These are phyloP conservation scores for Sporobolomyces pararoseus DNA, from an alignment of 768 basidiomycete genomes.

Conservation along the genomic window DNA sequence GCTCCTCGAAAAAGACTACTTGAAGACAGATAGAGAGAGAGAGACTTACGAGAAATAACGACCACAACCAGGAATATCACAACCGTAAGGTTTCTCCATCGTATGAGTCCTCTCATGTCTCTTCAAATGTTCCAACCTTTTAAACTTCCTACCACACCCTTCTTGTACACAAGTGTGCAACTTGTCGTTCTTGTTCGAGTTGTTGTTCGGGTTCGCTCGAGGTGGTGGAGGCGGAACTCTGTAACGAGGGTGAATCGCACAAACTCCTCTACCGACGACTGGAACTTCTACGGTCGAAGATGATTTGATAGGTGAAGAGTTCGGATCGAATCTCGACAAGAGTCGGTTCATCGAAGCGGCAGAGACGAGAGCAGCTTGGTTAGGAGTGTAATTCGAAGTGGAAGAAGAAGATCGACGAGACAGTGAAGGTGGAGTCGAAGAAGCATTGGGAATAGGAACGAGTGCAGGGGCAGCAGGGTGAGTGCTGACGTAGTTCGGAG, in stretches of 20 bases:
- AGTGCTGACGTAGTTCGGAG: neutral
- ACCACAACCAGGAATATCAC: conserved; percentile 35
- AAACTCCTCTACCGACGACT: neutral
- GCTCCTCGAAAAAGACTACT: too few relatives aligned
- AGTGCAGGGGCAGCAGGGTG: neutral
- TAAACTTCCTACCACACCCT: conserved; percentile 36
- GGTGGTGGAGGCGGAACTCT: conserved; percentile 4
- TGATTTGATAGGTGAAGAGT: neutral
- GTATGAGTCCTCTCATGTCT: conserved; percentile 44
- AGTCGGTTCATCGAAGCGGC: conserved; percentile 36
- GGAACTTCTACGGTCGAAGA: neutral
- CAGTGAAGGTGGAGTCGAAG: neutral
- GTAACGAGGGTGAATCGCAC: conserved; percentile 23
- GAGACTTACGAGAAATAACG: conserved; percentile 32
- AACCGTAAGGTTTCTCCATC: conserved; percentile 40
- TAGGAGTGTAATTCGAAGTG: conserved; percentile 8
- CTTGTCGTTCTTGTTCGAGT: conserved; percentile 11
- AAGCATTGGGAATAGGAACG: conserved; percentile 21
- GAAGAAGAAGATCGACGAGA: conserved; percentile 13
- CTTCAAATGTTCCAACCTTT: conserved; percentile 40
- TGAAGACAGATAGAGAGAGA: too few relatives aligned
- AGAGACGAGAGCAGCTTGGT: conserved; percentile 28
- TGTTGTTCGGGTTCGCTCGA: neutral
- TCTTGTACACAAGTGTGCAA: conserved; percentile 26
- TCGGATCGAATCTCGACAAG: conserved; percentile 11